Conservation (phyloP, 2,329 filamentous ascomycete genomes). For the Ophiocordyceps robertsii region DNA sequence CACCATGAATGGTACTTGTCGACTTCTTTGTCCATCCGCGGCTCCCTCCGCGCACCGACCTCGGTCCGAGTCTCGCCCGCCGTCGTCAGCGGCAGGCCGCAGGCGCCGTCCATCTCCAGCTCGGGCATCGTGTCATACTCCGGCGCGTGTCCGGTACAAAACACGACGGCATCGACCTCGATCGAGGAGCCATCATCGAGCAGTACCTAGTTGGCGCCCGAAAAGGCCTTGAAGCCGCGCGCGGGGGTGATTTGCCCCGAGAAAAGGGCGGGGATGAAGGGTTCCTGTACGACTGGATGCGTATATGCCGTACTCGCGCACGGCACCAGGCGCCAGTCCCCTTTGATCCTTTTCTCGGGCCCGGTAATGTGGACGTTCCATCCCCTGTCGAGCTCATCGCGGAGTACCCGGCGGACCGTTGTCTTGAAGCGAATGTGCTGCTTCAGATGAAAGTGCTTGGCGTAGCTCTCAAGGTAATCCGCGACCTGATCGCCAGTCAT, state of each 20-base stretch:
- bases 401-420: slow-evolving; percentile 7
- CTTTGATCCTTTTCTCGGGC: not conserved
- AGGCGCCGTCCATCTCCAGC: slow-evolving; percentile 5
- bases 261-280: not conserved
- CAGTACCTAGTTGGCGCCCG: slow-evolving; percentile 9
- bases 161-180: slow-evolving; percentile 19
- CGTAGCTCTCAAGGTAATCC: slow-evolving; percentile 20
- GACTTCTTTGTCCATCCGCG: slow-evolving; percentile 12
- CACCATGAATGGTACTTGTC: slow-evolving; percentile 14
- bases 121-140: slow-evolving; percentile 13
- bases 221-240: slow-evolving; percentile 6
- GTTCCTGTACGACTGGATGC: slow-evolving; percentile 3
- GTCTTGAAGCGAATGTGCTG: slow-evolving; percentile 14
- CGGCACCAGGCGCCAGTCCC: slow-evolving; percentile 1
- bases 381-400: slow-evolving; percentile 1
- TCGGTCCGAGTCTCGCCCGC: not conserved
- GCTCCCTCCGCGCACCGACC: not conserved
- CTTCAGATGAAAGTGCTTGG: slow-evolving; percentile 17
- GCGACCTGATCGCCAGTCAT: slow-evolving; percentile 13
- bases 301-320: slow-evolving; percentile 2
- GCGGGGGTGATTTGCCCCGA: not conserved
- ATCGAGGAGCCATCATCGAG: slow-evolving; percentile 15
- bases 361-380: slow-evolving; percentile 1
- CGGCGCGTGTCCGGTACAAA: slow-evolving; percentile 22
- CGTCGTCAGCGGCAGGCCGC: not conserved